phyloP scores from a whole-genome alignment of 345 rosid genomes.

The Arabis alpina region DNA sequence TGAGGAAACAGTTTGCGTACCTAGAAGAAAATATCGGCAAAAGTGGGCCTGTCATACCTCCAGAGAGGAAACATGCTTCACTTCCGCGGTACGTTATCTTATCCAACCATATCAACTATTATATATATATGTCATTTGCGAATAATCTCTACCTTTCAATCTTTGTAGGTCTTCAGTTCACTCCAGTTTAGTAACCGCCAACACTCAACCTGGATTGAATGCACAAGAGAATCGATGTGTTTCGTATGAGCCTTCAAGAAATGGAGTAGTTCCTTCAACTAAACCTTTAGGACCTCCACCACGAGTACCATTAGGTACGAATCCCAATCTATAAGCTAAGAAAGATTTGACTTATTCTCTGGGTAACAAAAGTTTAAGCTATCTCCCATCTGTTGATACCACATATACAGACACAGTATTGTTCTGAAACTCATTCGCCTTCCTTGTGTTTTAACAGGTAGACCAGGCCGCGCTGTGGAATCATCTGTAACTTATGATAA shows the following conservation, averaged over 20 bases:
- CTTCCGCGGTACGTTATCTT: conserved; percentile 47
- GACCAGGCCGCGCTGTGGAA: conserved; percentile 85
- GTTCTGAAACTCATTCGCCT: conserved; percentile 10
- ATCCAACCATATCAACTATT: conserved; percentile 21
- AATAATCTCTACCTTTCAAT: conserved; percentile 23
- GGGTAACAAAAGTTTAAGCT: conserved; percentile 3
- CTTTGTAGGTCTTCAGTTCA: conserved; percentile 74
- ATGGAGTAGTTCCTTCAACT: conserved; percentile 46
- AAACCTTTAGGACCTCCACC: conserved; percentile 78
- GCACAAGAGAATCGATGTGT: conserved; percentile 51
- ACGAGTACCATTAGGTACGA: conserved; percentile 73
- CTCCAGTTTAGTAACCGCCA: conserved; percentile 53
- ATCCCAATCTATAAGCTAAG: background rate
- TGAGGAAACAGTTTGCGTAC: conserved; percentile 91
- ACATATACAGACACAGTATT: conserved; percentile 1
- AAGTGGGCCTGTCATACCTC: conserved; percentile 84
- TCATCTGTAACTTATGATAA: conserved; percentile 62
- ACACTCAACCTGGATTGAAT: conserved; percentile 45
- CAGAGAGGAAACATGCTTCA: conserved; percentile 84
- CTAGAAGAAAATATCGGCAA: conserved; percentile 90
- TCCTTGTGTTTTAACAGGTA: conserved; percentile 54
- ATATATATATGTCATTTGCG: conserved; percentile 21
- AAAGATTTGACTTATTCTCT: conserved; percentile 14
- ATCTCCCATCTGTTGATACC: conserved; percentile 7
- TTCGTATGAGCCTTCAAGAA: conserved; percentile 55